A percentile compares a stretch with the other conserved stretches of the same genome.
Evolutionary conservation across 2,329 filamentous ascomycete genomes (phyloP).

Genomic region (Trichophyton equinum): DNA sequence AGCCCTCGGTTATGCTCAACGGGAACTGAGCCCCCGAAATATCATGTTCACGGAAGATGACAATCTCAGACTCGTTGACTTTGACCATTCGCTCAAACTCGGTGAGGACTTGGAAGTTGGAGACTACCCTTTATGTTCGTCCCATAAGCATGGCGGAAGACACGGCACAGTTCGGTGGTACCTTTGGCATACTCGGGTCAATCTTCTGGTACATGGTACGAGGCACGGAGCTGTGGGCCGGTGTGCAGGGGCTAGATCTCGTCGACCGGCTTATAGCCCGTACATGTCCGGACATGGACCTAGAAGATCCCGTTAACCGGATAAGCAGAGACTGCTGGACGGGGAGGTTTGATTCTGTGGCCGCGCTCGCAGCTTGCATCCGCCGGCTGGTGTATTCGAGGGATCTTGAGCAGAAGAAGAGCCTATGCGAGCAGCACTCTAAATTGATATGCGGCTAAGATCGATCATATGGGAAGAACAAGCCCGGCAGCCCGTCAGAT

Average conservation of each 20-base stretch:
- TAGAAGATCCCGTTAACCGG: neutral
- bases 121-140: constrained; percentile 7
- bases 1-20: constrained; percentile 9
- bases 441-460: neutral
- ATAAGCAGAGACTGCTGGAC: neutral
- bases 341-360: neutral
- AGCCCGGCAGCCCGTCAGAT: no score
- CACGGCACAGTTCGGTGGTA: constrained; percentile 4
- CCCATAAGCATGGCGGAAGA: neutral
- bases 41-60: constrained; percentile 11
- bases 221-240: neutral
- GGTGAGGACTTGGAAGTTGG: neutral
- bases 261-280: neutral
- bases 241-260: neutral
- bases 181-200: constrained; percentile 8
- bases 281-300: neutral
- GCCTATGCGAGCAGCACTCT: neutral
- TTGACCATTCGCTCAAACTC: constrained; percentile 10
- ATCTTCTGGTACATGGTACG: constrained; percentile 5
- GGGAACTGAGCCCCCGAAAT: no score
- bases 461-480: no score
- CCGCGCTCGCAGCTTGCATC: neutral
- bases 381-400: neutral
- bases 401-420: neutral
- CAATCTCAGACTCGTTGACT: constrained; percentile 14